Percentiles rank a stretch among this genome's conserved stretches.
phyloP scores from a whole-genome alignment of 495 filamentous ascomycete species.

The Apodospora peruviana region DNA sequence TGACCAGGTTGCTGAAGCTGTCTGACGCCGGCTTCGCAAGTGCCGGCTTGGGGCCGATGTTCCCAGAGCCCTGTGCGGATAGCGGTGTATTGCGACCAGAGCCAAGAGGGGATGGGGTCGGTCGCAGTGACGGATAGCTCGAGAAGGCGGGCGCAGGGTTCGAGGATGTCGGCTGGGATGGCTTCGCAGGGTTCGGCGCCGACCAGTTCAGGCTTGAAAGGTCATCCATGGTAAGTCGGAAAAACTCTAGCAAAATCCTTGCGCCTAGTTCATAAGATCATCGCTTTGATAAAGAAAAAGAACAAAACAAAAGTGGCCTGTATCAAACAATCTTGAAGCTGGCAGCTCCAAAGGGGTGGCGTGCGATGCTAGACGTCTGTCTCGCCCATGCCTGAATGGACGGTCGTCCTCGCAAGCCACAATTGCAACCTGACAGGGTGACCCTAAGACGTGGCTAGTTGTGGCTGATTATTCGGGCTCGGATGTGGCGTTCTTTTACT shows the following conservation, averaged over 20 bases:
- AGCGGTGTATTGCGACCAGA: conserved; percentile 68
- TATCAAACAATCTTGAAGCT: too few relatives aligned
- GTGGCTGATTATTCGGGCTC: too few relatives aligned
- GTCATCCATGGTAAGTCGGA: conserved; percentile 44
- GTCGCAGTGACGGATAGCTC: conserved; percentile 53
- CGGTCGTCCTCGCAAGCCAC: too few relatives aligned
- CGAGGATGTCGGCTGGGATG: conserved; percentile 36
- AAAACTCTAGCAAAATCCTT: neutral
- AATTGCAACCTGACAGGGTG: too few relatives aligned
- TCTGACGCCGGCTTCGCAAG: conserved; percentile 62
- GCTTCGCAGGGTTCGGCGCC: conserved; percentile 37
- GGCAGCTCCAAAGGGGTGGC: too few relatives aligned
- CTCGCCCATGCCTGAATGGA: too few relatives aligned
- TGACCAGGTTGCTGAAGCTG: conserved; percentile 86
- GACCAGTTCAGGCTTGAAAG: conserved; percentile 50
- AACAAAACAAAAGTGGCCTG: too few relatives aligned
- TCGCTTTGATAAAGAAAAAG: too few relatives aligned
- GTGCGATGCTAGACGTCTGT: too few relatives aligned
- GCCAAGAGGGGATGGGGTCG: conserved; percentile 51
- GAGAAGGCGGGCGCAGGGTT: conserved; percentile 38
- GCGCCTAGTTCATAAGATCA: neutral
- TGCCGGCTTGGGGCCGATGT: conserved; percentile 46
- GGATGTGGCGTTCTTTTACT: too few relatives aligned
- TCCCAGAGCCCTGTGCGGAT: conserved; percentile 48
- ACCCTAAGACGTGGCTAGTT: too few relatives aligned